A percentile compares a stretch with the other conserved stretches of the same genome.
These are phyloP conservation scores for Cercospora zeae-maydis DNA, from an alignment of 2,329 filamentous ascomycete genomes.

Conservation along the genomic window DNA sequence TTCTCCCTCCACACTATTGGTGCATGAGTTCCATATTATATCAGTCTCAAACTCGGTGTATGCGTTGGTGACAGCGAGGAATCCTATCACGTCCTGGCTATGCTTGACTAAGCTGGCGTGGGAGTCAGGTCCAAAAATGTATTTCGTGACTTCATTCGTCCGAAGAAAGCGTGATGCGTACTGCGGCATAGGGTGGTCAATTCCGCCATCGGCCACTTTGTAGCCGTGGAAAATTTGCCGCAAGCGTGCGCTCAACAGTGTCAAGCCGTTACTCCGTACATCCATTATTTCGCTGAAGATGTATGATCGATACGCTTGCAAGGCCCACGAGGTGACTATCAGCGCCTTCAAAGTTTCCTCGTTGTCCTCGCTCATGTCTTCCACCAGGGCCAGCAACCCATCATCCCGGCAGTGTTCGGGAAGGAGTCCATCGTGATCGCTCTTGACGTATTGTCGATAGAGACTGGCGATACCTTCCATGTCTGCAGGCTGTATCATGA, in stretches of 20 bases:
- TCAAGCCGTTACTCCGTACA: slow-evolving; percentile 73
- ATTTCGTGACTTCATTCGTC: slow-evolving; percentile 70
- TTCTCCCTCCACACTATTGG: slow-evolving; percentile 75
- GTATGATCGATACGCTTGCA: slow-evolving; percentile 65
- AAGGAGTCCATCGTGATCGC: slow-evolving; percentile 25
- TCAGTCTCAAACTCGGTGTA: slow-evolving; percentile 72
- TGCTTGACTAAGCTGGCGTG: slow-evolving; percentile 85
- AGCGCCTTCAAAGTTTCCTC: slow-evolving; percentile 41
- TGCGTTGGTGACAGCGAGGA: slow-evolving; percentile 73
- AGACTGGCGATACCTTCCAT: slow-evolving; percentile 12
- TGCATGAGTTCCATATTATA: slow-evolving; percentile 78
- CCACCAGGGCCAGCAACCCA: slow-evolving; percentile 6
- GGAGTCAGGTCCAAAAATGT: slow-evolving; percentile 84
- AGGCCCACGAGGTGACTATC: slow-evolving; percentile 63
- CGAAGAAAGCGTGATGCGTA: slow-evolving; percentile 69
- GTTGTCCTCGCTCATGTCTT: slow-evolving; percentile 20
- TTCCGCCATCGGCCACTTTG: slow-evolving; percentile 14
- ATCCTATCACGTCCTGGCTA: slow-evolving; percentile 79
- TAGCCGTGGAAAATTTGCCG: slow-evolving; percentile 60
- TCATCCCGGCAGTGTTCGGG: slow-evolving; percentile 8
- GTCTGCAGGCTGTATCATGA: slow-evolving; percentile 3
- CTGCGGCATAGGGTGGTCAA: slow-evolving; percentile 55
- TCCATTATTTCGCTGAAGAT: slow-evolving; percentile 88
- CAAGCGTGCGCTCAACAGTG: slow-evolving; percentile 68
- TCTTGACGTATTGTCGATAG: slow-evolving; percentile 26